A percentile compares a stretch with the other conserved stretches of the same genome.
Evolutionary conservation across 73 alveolate species (phyloP).

Genomic region (Blepharisma japonicum): DNA sequence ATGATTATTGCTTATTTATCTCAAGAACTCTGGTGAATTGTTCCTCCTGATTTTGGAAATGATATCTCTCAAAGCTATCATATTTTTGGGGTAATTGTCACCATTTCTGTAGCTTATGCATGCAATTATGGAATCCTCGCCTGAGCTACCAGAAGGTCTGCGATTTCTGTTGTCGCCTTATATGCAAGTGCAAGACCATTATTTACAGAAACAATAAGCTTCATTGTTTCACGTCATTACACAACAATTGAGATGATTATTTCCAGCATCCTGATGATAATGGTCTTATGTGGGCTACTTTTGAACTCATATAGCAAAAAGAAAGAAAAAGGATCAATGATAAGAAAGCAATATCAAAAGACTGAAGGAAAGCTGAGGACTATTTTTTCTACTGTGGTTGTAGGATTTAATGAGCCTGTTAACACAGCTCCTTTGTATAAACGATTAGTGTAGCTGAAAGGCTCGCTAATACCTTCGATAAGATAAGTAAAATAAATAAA

Average conservation of each 20-base stretch:
- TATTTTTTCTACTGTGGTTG: too few relatives aligned
- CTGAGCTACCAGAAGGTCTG: slow-evolving; percentile 11
- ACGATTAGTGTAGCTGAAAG: too few relatives aligned
- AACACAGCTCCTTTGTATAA: too few relatives aligned
- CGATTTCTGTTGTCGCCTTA: neutral
- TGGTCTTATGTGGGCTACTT: neutral
- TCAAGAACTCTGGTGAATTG: neutral
- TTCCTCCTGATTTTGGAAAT: neutral
- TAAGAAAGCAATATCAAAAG: too few relatives aligned
- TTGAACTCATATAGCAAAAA: neutral
- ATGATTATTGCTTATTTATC: neutral
- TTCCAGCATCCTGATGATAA: neutral
- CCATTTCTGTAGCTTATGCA: neutral
- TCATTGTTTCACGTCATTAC: neutral
- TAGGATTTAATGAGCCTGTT: too few relatives aligned
- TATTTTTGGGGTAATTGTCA: neutral
- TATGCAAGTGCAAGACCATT: neutral
- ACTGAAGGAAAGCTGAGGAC: too few relatives aligned
- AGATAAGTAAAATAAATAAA: too few relatives aligned
- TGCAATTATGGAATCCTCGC: neutral
- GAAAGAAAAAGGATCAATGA: neutral
- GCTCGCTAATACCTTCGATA: too few relatives aligned
- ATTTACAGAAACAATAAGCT: neutral
- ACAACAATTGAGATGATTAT: neutral
- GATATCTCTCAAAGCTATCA: neutral